Conservation (phyloP, 345 rosid genomes). For the Boechera stricta region DNA sequence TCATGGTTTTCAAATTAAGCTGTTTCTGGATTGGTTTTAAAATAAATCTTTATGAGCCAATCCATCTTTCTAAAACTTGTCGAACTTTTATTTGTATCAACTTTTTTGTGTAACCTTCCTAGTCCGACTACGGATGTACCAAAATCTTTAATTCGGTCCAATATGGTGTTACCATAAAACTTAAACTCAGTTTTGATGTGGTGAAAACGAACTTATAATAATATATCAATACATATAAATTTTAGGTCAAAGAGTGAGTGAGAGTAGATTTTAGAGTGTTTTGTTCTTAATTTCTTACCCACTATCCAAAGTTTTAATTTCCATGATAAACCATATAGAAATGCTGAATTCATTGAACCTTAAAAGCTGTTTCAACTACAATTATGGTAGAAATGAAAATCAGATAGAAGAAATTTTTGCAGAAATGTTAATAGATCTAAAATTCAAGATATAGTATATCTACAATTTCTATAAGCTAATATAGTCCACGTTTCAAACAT, state of each 20-base stretch:
- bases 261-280: slow-evolving; percentile 12
- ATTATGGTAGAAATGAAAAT: not conserved
- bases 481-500: not conserved
- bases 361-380: not conserved
- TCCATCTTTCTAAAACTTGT: too few species aligned
- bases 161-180: too few species aligned
- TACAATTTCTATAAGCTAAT: slow-evolving; percentile 1
- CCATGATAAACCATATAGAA: not conserved
- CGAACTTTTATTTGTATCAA: too few species aligned
- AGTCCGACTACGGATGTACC: too few species aligned
- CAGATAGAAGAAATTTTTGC: not conserved
- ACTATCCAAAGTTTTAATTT: not conserved
- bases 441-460: slow-evolving; percentile 4
- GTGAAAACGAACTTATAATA: too few species aligned
- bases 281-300: slow-evolving; percentile 33
- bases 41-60: too few species aligned
- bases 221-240: not conserved
- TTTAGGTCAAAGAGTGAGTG: not conserved
- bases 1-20: too few species aligned
- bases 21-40: too few species aligned
- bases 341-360: slow-evolving; percentile 26
- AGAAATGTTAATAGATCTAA: slow-evolving; percentile 23
- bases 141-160: too few species aligned
- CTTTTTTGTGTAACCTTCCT: too few species aligned
- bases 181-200: too few species aligned